phyloP scores from a whole-genome alignment of 108 stramenopile species.

The Licmophora abbreviata region DNA sequence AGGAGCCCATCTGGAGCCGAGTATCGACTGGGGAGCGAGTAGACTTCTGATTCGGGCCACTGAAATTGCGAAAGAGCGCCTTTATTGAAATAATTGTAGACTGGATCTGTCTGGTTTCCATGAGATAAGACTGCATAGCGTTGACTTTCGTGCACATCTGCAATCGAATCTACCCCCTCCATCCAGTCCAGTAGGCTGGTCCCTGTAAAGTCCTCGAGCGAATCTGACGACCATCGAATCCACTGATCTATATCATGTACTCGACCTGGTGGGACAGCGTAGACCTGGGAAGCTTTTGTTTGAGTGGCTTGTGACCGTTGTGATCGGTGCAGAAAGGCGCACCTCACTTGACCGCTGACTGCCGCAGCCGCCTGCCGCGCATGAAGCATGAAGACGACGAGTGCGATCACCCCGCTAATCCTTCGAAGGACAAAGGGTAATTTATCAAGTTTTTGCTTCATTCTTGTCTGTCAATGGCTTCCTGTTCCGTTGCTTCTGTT shows the following conservation, averaged over 20 bases:
- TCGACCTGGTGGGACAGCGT: conserved; percentile 1
- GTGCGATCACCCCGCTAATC: too few species aligned
- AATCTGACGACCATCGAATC: conserved; percentile 6
- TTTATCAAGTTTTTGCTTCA: too few species aligned
- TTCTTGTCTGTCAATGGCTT: too few species aligned
- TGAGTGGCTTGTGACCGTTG: too few species aligned
- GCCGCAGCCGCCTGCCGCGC: too few species aligned
- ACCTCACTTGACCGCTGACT: too few species aligned
- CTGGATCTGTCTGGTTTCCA: conserved; percentile 17
- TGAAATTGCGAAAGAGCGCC: conserved; percentile 10
- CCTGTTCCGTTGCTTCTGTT: too few species aligned
- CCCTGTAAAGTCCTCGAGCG: neutral
- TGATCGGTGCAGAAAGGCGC: too few species aligned
- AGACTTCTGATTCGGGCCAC: conserved; percentile 11
- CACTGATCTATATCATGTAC: neutral
- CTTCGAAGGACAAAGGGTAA: too few species aligned
- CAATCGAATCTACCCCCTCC: neutral
- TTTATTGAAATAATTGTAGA: conserved; percentile 16
- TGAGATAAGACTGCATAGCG: conserved; percentile 23
- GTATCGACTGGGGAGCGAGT: conserved; percentile 12
- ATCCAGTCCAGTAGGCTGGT: neutral
- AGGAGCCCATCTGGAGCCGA: conserved; percentile 8
- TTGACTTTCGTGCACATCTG: conserved; percentile 2
- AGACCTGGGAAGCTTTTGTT: too few species aligned
- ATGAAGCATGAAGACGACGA: too few species aligned